phyloP scores from a whole-genome alignment of 352 stramenopile species.

The Halophytophthora batemanensis region DNA sequence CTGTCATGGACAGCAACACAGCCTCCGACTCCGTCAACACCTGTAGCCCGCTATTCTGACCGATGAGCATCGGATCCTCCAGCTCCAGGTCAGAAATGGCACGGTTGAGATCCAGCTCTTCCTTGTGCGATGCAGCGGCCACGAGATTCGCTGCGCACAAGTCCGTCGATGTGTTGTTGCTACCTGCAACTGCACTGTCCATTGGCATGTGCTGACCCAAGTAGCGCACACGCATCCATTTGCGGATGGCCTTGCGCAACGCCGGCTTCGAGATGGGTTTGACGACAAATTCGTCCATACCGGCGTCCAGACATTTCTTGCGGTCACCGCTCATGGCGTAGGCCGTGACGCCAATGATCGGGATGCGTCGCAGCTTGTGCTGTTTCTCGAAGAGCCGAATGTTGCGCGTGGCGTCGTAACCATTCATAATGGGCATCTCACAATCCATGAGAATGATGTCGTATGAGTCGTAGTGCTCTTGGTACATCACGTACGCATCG shows the following conservation, averaged over 20 bases:
- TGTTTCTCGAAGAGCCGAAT: conserved; percentile 74
- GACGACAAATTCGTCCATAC: conserved; percentile 87
- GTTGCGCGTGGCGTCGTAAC: conserved; percentile 66
- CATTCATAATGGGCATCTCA: conserved; percentile 88
- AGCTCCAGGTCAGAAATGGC: conserved; percentile 84
- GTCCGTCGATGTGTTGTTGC: conserved; percentile 21
- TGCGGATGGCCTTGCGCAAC: conserved; percentile 61
- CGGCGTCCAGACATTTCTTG: conserved; percentile 77
- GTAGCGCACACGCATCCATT: conserved; percentile 81
- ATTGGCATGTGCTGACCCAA: conserved; percentile 39
- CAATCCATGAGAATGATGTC: conserved; percentile 86
- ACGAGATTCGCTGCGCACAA: conserved; percentile 55
- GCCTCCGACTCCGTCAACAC: conserved; percentile 36
- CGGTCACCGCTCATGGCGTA: conserved; percentile 85
- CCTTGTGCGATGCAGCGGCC: conserved; percentile 67
- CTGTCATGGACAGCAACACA: conserved; percentile 46
- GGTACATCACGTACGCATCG: conserved; percentile 68
- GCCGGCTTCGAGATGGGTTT: conserved; percentile 78
- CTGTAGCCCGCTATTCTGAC: conserved; percentile 38
- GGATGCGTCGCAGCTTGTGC: conserved; percentile 64
- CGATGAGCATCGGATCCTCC: conserved; percentile 85
- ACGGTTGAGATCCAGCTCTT: conserved; percentile 70
- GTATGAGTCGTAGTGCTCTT: conserved; percentile 72
- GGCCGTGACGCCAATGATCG: conserved; percentile 80
- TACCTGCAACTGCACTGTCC: conserved; percentile 3